Percentiles rank a stretch among this genome's conserved stretches.
phyloP scores from a whole-genome alignment of 148 eudicot species.

The Dysphania ambrosioides region DNA sequence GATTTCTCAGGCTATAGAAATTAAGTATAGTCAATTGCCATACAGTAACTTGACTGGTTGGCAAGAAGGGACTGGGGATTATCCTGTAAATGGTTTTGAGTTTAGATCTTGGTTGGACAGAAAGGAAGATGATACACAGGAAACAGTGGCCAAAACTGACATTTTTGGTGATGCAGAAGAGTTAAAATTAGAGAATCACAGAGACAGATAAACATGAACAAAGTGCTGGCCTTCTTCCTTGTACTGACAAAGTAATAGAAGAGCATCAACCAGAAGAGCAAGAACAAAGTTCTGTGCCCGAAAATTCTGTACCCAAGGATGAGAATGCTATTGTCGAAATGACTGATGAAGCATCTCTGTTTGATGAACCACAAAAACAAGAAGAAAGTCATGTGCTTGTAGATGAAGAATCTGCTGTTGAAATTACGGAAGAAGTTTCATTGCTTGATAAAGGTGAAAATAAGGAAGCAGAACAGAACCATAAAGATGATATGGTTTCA shows the following conservation, averaged over 20 bases:
- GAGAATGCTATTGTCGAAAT: not conserved
- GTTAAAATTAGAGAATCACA: too few species aligned
- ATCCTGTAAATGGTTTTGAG: constrained; percentile 21
- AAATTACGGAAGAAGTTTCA: not conserved
- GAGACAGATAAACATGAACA: not conserved
- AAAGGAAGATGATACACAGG: constrained; percentile 8
- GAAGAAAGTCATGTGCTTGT: not conserved
- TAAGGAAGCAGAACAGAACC: constrained; percentile 8
- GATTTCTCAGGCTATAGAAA: constrained; percentile 23
- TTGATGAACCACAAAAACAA: not conserved
- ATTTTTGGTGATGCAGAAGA: not conserved
- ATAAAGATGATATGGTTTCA: not conserved
- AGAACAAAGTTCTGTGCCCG: constrained; percentile 17
- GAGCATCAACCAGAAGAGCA: constrained; percentile 16
- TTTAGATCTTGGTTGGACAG: constrained; percentile 19
- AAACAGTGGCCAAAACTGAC: constrained; percentile 16
- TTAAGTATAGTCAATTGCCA: constrained; percentile 28
- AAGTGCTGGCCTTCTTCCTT: not conserved
- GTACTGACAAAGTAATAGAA: not conserved
- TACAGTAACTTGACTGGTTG: constrained; percentile 47
- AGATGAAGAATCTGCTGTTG: not conserved
- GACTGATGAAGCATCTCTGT: not conserved
- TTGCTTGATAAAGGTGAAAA: constrained; percentile 6
- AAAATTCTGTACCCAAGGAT: not conserved
- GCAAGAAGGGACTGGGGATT: constrained; percentile 35